phyloP scores from a whole-genome alignment of 495 filamentous ascomycete species.

The Pseudevernia furfuracea region DNA sequence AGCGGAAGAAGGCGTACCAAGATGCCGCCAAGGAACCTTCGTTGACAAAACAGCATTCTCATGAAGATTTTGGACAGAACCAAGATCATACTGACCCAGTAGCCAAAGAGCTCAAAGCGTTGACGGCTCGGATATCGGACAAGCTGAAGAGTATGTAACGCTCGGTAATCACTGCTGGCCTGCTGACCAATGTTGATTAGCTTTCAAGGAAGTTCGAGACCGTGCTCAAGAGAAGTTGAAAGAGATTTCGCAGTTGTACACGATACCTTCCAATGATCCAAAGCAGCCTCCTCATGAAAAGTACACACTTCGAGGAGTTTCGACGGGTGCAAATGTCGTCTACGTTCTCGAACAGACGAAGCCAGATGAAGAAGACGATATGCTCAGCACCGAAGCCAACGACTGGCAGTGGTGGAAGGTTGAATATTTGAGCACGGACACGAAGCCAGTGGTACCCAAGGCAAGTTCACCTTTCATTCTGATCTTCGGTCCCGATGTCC shows the following conservation, averaged over 20 bases:
- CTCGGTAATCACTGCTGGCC: slow-evolving; percentile 1
- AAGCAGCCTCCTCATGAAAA: slow-evolving; percentile 37
- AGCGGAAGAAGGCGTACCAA: slow-evolving; percentile 17
- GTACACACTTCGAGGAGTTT: slow-evolving; percentile 48
- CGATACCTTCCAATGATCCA: slow-evolving; percentile 43
- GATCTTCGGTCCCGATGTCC: background rate
- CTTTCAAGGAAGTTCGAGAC: slow-evolving; percentile 46
- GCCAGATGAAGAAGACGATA: slow-evolving; percentile 19
- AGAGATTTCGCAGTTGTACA: slow-evolving; percentile 46
- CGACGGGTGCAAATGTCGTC: slow-evolving; percentile 43
- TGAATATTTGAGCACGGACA: slow-evolving; percentile 44
- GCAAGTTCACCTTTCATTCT: background rate
- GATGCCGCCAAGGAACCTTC: slow-evolving; percentile 27
- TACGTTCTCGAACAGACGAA: slow-evolving; percentile 38
- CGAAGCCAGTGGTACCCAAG: slow-evolving; percentile 28
- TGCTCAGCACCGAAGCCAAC: slow-evolving; percentile 21
- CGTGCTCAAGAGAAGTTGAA: slow-evolving; percentile 40
- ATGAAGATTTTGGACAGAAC: background rate
- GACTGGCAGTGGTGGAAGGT: slow-evolving; percentile 51
- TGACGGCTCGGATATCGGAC: slow-evolving; percentile 39
- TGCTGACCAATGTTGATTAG: slow-evolving; percentile 29
- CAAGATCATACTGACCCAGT: slow-evolving; percentile 19
- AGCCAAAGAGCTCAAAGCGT: slow-evolving; percentile 17
- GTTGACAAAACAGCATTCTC: slow-evolving; percentile 6
- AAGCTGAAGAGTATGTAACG: slow-evolving; percentile 42